A percentile compares a stretch with the other conserved stretches of the same genome.
Conservation (phyloP, 2,329 filamentous ascomycete species). For the Didymosphaeria variabile region DNA sequence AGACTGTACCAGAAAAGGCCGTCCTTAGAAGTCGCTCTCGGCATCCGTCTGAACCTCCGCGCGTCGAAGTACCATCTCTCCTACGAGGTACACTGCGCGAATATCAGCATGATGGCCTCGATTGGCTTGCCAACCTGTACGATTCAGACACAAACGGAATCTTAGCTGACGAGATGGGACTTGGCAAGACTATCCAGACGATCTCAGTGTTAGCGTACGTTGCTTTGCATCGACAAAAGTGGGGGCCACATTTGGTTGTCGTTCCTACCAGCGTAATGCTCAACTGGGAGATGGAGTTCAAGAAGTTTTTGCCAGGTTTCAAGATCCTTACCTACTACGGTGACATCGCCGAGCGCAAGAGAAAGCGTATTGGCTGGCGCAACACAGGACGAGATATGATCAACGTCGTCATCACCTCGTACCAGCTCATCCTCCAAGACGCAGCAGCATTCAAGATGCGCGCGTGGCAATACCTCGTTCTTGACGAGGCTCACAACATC, state of each 20-base stretch:
- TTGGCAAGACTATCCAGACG: conserved; percentile 98
- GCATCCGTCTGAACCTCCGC: conserved; percentile 40
- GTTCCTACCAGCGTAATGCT: conserved; percentile 98
- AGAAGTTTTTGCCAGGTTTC: conserved; percentile 98
- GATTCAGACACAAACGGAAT: conserved; percentile 94
- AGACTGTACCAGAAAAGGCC: conserved; percentile 25
- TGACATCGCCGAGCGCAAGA: conserved; percentile 87
- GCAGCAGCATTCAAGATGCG: conserved; percentile 92
- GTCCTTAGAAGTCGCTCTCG: conserved; percentile 33
- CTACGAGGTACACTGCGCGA: conserved; percentile 89
- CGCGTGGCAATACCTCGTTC: conserved; percentile 96
- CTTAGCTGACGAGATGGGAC: conserved; percentile 96
- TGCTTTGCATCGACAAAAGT: conserved; percentile 87
- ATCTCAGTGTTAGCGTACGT: conserved; percentile 93
- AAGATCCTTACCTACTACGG: conserved; percentile 98
- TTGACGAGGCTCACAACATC: conserved; percentile 99
- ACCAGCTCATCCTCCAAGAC: conserved; percentile 94
- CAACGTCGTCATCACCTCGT: conserved; percentile 98
- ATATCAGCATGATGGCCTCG: conserved; percentile 95
- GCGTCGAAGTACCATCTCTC: conserved; percentile 62
- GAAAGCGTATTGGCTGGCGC: conserved; percentile 92
- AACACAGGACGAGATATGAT: conserved; percentile 79
- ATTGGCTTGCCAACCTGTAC: conserved; percentile 95
- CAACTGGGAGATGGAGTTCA: conserved; percentile 99
- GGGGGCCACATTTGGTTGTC: conserved; percentile 95